Base-by-base conservation (phyloP, 106 monocot genomes). In the Triglochin maritima region DNA sequence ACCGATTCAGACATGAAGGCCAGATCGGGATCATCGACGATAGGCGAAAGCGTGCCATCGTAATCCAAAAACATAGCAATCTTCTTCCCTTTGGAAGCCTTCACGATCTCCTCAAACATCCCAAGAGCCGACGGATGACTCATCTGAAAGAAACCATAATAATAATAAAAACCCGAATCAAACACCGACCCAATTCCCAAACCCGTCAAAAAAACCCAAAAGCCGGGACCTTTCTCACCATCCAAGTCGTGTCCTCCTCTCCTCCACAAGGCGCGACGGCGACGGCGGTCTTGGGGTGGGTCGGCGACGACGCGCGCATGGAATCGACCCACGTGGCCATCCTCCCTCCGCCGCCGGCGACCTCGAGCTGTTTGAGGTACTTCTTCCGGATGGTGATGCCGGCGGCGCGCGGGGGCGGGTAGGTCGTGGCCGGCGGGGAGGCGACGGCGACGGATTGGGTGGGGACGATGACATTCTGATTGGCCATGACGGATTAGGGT, bases 1-100 rank as follows among this genome's bases (percentile, higher is more conserved):
- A 79, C 79, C 74, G 70, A 52, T 13, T 79, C 74, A 2, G 74
- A 74, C 79, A 79, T 79, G 79, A 74, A 79, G 11, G 79, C 79
- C 46, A 45, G 49, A 12, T 79, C 79, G 3, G 79, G 79, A 47
- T 79, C 74, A 15, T 79, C 79, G 17, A 79, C 79, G 63, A 79
- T 79, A 2, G 79, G 79, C 7, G 79, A 74, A 13, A 79, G 55
- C 11, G 79, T 79, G 12, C 79, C 79, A 10, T 79, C 79, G 59
- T 79, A 79, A 58, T 79, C 79, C 41, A 79, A 62, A 45, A 79
- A 79, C 69, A 79, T 70, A 15, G 65, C 79, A 17, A 79, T 79
- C 73, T 74, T 42, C 64, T 79, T 79, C 64, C 69, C 79, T 64
- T 70, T 70, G 13, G 65, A 79, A 16, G 54, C 49, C 13, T 42